Evolutionary conservation across 306 rosid species (phyloP).

Genomic region (Dalbergia cochinchinensis): DNA sequence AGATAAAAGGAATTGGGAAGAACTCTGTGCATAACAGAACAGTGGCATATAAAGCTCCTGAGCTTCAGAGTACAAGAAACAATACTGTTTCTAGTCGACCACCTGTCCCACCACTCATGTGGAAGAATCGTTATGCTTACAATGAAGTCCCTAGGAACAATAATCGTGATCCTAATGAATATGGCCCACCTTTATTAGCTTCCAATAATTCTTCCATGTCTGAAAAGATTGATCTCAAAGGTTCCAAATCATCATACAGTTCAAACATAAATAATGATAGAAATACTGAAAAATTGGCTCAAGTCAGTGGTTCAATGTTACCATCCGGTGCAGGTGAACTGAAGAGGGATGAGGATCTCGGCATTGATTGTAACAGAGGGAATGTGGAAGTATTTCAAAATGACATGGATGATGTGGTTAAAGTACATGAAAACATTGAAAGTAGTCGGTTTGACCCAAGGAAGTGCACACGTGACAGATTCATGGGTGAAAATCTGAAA

Average conservation of each 20-base stretch:
- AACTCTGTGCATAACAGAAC: constrained; percentile 64
- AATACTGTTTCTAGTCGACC: constrained; percentile 69
- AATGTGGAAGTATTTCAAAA: constrained; percentile 49
- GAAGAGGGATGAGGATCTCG: constrained; percentile 54
- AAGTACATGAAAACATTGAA: constrained; percentile 55
- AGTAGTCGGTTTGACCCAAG: constrained; percentile 56
- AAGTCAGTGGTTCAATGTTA: constrained; percentile 47
- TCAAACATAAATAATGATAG: constrained; percentile 51
- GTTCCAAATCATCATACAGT: constrained; percentile 54
- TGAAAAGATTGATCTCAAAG: constrained; percentile 59
- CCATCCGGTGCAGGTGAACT: constrained; percentile 45
- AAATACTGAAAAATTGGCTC: constrained; percentile 48
- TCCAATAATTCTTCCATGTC: constrained; percentile 63
- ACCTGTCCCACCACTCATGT: constrained; percentile 55
- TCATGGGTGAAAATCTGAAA: constrained; percentile 66
- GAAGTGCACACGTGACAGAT: constrained; percentile 66
- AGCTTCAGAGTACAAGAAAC: constrained; percentile 59
- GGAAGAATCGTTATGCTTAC: constrained; percentile 77
- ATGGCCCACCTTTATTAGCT: constrained; percentile 61
- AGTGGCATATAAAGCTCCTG: constrained; percentile 70
- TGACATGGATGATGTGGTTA: constrained; percentile 43
- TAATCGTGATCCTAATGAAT: constrained; percentile 69
- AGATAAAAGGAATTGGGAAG: constrained; percentile 86
- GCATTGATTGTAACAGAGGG: constrained; percentile 50
- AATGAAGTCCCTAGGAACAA: constrained; percentile 78